phyloP scores from a whole-genome alignment of 306 rosid species.

The Clitoria ternatea region DNA sequence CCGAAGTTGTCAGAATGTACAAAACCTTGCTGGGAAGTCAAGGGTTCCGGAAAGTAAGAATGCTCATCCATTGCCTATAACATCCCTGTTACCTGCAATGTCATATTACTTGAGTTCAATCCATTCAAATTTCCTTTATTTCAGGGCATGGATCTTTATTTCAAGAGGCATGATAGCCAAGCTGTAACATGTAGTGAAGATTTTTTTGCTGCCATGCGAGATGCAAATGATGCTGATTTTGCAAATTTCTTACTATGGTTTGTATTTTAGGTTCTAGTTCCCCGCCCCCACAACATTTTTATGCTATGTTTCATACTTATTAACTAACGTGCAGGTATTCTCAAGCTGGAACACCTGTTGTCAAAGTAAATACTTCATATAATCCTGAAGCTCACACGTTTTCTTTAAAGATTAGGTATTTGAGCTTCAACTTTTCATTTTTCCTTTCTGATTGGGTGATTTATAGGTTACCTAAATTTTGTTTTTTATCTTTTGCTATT shows the following conservation, averaged over 20 bases:
- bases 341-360: constrained; percentile 94
- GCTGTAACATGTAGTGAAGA: constrained; percentile 99
- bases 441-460: constrained; percentile 9
- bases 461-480: not conserved
- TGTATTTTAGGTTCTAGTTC: constrained; percentile 14
- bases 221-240: constrained; percentile 88
- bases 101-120: not conserved
- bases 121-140: constrained; percentile 15
- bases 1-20: constrained; percentile 99
- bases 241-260: constrained; percentile 87
- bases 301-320: constrained; percentile 10
- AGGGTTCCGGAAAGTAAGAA: constrained; percentile 87
- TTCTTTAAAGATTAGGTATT: constrained; percentile 79
- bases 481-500: constrained; percentile 18
- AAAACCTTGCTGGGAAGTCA: constrained; percentile 86
- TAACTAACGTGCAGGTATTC: constrained; percentile 70
- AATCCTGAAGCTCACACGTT: constrained; percentile 65
- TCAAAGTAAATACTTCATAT: constrained; percentile 72
- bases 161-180: constrained; percentile 94
- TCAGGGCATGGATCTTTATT: constrained; percentile 99
- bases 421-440: not conserved
- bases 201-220: constrained; percentile 90
- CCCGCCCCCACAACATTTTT: constrained; percentile 11
- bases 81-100: constrained; percentile 10
- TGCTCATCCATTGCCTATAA: constrained; percentile 19